Percentiles rank a stretch among this genome's conserved stretches.
phyloP scores from a whole-genome alignment of 345 rosid species.

The Eutrema yunnanense region DNA sequence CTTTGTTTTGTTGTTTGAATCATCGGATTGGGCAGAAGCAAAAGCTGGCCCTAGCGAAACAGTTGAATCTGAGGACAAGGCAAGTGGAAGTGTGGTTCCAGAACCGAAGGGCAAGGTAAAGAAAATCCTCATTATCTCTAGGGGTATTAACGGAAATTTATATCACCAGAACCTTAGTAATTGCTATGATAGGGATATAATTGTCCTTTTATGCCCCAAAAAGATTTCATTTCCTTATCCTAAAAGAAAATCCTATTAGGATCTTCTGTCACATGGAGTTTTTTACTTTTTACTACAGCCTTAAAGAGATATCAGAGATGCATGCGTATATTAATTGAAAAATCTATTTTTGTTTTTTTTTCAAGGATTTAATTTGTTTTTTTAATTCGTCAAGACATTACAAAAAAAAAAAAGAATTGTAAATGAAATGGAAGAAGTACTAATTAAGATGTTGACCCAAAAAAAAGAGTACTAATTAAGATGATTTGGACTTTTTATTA shows the following conservation, averaged over 20 bases:
- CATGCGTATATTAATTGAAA: constrained; percentile 10
- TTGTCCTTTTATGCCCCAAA: constrained; percentile 34
- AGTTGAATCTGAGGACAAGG: constrained; percentile 70
- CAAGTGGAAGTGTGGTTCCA: constrained; percentile 97
- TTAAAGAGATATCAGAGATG: neutral
- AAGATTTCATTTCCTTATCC: constrained; percentile 12
- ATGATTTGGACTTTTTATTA: neutral
- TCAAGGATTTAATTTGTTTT: too few species aligned
- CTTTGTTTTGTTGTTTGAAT: neutral
- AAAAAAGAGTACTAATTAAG: neutral
- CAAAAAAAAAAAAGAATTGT: neutral
- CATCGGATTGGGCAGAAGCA: constrained; percentile 49
- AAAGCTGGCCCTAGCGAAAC: constrained; percentile 66
- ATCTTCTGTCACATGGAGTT: constrained; percentile 24
- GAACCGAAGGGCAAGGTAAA: constrained; percentile 85
- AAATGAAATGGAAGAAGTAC: neutral
- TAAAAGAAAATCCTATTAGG: constrained; percentile 16
- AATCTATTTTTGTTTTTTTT: neutral
- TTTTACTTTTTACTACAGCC: constrained; percentile 19
- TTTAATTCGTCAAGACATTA: neutral
- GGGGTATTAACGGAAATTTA: constrained; percentile 23
- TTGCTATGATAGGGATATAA: constrained; percentile 27
- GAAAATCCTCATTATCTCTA: neutral
- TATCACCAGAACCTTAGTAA: constrained; percentile 2
- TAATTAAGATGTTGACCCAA: neutral